Evolutionary conservation across 805 yeast species (phyloP), one percentile per base, ranked within the genome.

Genomic region (Ascoidea asiatica): DNA sequence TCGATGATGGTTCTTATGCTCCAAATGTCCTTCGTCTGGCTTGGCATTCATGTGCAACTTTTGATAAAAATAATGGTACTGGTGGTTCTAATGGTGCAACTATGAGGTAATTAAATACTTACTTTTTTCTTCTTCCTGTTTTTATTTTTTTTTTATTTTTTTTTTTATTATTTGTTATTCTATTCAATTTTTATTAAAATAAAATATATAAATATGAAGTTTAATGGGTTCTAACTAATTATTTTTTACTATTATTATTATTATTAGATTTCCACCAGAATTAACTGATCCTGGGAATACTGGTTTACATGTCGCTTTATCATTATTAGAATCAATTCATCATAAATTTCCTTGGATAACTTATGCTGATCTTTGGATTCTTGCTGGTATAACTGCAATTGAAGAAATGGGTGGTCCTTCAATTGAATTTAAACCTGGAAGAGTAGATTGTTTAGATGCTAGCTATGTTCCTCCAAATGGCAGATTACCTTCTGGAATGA

Each of bases 21-120:
- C 77, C 76, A 35, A 52, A 69, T 13, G 49, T 72, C 13, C 63
- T 72, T 20, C 56, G 75, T 49, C 56, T 71, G 23, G 68, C 76
- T 37, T 72, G 76, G 76, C 75, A 72, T 49, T 60, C 66, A 40
- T 65, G 69, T 43, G 76, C 75, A 18, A 69, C 76, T 4, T 72
- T 63, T 54, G 66, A 72, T 49, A 62, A 60, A 50, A 39, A 48
- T 18, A 45, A 58, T 5, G 49, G 51, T 2, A 56, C 56, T 6
- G 53, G 53, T 4, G 79, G 79, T 5, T 61, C 66, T 2, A 60
- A 62, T 44, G 66, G 66, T 1, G 61, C 56, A 5, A 52, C 55
- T 18, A 51, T 51, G 39, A 43, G 52, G 40, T 47, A 39, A 23
- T 17, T 23, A 4, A 7, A 7, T 11, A 23, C 33, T 23, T 23